These are phyloP conservation scores for Penicillium daleae DNA, from an alignment of 495 filamentous ascomycete species.

Conservation along the genomic window DNA sequence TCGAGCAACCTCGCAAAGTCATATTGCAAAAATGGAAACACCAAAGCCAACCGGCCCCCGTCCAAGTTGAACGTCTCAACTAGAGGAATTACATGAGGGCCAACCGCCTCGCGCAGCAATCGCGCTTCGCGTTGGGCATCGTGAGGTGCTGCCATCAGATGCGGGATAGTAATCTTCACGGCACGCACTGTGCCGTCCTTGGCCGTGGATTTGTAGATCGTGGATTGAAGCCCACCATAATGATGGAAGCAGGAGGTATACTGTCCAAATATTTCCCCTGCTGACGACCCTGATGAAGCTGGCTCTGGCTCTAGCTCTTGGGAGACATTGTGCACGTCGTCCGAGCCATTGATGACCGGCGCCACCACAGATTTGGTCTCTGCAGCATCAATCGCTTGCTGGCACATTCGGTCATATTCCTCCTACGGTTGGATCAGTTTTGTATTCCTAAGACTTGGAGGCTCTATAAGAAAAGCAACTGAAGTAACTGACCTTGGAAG, in stretches of 20 bases:
- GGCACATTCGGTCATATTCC: constrained; percentile 51
- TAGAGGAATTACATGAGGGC: constrained; percentile 64
- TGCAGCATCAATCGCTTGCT: constrained; percentile 45
- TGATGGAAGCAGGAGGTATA: constrained; percentile 73
- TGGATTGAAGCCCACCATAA: constrained; percentile 77
- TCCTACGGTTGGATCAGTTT: constrained; percentile 34
- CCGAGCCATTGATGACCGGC: constrained; percentile 24
- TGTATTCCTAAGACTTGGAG: not conserved
- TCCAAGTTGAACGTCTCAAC: constrained; percentile 71
- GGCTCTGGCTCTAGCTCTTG: constrained; percentile 9
- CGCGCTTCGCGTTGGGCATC: constrained; percentile 75
- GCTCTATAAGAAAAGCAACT: not conserved
- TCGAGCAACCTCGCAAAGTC: constrained; percentile 69
- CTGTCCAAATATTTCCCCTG: constrained; percentile 64
- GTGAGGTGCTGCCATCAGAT: constrained; percentile 75
- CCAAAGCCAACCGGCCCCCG: constrained; percentile 72
- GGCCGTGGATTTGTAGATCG: constrained; percentile 67
- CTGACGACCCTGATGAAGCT: constrained; percentile 1
- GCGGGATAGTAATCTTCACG: constrained; percentile 85
- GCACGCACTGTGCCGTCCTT: constrained; percentile 58
- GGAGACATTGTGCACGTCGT: constrained; percentile 19
- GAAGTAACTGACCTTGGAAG: constrained; percentile 41
- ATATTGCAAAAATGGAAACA: constrained; percentile 80
- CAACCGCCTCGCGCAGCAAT: constrained; percentile 60
- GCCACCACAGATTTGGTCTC: constrained; percentile 20